Evolutionary conservation across 768 basidiomycete genomes (phyloP), one percentile per base, ranked within the genome.

Genomic region (Cytidiella melzeri): DNA sequence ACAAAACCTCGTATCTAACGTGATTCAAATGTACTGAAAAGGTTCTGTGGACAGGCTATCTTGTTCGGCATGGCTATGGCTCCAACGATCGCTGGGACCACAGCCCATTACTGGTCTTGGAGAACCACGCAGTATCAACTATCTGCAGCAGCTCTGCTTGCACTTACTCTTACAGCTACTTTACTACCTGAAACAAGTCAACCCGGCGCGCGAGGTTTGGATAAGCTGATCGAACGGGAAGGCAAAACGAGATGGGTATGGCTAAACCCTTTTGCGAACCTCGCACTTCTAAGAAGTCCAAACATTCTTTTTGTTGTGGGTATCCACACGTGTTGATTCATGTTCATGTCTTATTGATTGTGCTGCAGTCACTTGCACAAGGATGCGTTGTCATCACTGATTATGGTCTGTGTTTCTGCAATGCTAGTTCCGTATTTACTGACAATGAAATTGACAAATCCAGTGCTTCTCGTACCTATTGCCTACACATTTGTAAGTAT

Each of bases 171-270:
- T 4, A 67, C 84, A 21, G 45, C 58, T 1, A 34, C 73, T 3
- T 73, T 71, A 48, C 72, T 84, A 18, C 84, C 84, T 0, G 85
- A 87, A 55, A 87, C 84, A 2, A 76, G 74, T 41, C 79, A 83
- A 55, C 83, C 84, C 1, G 74, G 79, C 5, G 57, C 72, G 0
- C 68, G 73, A 27, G 77, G 81, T 0, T 67, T 83, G 2, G 81
- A 83, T 47, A 77, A 78, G 52, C 27, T 55, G 10, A 30, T 45
- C 19, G 52, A 49, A 11, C 43, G 38, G 3, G 55, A 53, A 10
- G 51, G 51, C 15, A 49, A 21, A 41, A 48, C 47, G 36, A 49
- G 53, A 34, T 67, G 72, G 45, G 66, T 79, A 1, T 75, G 75
- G 59, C 51, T 87, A 18, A 87, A 87, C 58, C 84, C 84, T 0